Percentiles rank a stretch among this genome's conserved stretches.
Evolutionary conservation across 371 early-diverging fungal genomes (phyloP).

Genomic region (Apophysomyces variabilis): DNA sequence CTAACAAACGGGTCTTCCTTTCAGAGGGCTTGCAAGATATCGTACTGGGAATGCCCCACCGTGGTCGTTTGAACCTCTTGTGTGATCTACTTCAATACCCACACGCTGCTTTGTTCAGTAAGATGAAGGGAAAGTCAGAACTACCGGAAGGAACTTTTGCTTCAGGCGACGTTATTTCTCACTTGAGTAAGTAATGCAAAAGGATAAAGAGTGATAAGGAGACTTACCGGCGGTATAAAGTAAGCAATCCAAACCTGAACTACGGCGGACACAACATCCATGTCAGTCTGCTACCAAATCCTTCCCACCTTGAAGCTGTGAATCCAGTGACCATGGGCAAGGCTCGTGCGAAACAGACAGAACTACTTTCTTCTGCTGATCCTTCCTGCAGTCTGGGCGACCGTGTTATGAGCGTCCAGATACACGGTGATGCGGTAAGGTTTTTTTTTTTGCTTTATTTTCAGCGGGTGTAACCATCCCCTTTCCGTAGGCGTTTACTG

Average conservation of each 20-base stretch:
- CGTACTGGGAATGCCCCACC: conserved; percentile 96
- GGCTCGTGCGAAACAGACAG: conserved; percentile 90
- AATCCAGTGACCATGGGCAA: conserved; percentile 97
- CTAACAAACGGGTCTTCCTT: neutral
- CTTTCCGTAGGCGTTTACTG: conserved; percentile 66
- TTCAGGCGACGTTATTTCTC: conserved; percentile 93
- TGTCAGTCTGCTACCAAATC: conserved; percentile 90
- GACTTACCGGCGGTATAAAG: conserved; percentile 24
- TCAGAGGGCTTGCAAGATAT: conserved; percentile 75
- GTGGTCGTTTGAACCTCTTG: conserved; percentile 93
- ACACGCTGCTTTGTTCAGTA: conserved; percentile 85
- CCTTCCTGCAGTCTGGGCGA: conserved; percentile 83
- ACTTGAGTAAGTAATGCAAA: conserved; percentile 53
- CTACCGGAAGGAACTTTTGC: conserved; percentile 76
- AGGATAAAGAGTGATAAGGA: neutral
- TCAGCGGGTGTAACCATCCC: neutral
- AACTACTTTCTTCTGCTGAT: conserved; percentile 69
- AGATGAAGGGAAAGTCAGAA: conserved; percentile 91
- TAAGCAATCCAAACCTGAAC: conserved; percentile 74
- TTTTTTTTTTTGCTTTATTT: neutral
- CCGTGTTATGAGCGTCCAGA: conserved; percentile 87
- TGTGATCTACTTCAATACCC: conserved; percentile 83
- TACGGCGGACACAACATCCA: conserved; percentile 70
- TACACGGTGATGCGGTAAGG: conserved; percentile 92
- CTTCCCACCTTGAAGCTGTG: conserved; percentile 88